Evolutionary conservation across 1,284 basidiomycete genomes (phyloP), one percentile per base, ranked within the genome.

Genomic region (Trichosporon ovoides): DNA sequence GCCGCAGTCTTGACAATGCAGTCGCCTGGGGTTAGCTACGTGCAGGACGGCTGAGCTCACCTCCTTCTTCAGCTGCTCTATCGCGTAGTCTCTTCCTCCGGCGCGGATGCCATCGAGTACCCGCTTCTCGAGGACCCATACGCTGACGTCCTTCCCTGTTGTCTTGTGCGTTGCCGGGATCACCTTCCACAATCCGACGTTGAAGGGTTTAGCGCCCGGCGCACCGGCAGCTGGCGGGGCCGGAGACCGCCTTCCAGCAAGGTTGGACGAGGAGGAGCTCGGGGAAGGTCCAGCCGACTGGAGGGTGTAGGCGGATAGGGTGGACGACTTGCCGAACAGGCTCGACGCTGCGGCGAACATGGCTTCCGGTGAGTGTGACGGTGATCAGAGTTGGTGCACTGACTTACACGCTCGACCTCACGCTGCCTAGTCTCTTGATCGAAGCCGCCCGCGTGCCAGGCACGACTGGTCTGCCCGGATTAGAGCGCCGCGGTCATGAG

Each of bases 331-430:
- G 48, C 85, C 83, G 72, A 96, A 93, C 75, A 95, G 89, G 12
- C 89, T 92, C 7, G 88, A 87, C 14, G 92, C 92, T 31, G 88
- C 93, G 13, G 92, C 90, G 65, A 97, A 81, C 86, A 92, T 89
- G 61, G n/a, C n/a, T n/a, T n/a, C n/a, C n/a, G n/a, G n/a, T n/a
- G n/a, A n/a, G n/a, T n/a, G n/a, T n/a, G n/a, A n/a, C n/a, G n/a
- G 58, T 60, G 56, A 22, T 20, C 20, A 18, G 24, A 35, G 54
- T 40, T 33, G 51, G 5, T 12, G 52, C 3, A 28, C 28, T 53
- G 12, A 14, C 14, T 13, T 18, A 31, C n/a, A 10, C 28, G 28
- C 38, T 18, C n/a, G n/a, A n/a, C n/a, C n/a, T n/a, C n/a, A n/a
- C n/a, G n/a, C n/a, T 19, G 13, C n/a, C 20, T 20, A 20, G 5